These are phyloP conservation scores for Hypomyces perniciosus DNA, from an alignment of 2,329 filamentous ascomycete genomes.

Conservation along the genomic window DNA sequence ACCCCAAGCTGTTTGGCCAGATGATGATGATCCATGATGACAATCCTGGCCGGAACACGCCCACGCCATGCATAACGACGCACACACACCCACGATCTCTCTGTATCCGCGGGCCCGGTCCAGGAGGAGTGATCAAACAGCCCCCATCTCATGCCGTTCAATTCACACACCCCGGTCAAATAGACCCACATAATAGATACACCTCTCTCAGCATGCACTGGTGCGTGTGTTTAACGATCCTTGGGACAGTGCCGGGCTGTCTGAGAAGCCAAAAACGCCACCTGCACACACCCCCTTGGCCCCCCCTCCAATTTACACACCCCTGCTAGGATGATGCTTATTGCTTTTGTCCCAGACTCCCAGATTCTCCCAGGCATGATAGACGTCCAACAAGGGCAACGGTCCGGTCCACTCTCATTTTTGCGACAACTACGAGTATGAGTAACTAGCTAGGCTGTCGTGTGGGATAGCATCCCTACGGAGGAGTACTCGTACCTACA, in stretches of 20 bases:
- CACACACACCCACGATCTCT: conserved; percentile 16
- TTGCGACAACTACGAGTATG: conserved; percentile 14
- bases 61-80: conserved; percentile 11
- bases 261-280: neutral
- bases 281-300: neutral
- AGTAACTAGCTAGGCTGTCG: conserved; percentile 6
- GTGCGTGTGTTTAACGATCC: neutral
- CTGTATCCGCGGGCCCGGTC: conserved; percentile 14
- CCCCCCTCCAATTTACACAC: neutral
- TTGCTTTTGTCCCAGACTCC: neutral
- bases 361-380: conserved; percentile 2
- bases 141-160: neutral
- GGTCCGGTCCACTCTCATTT: conserved; percentile 17
- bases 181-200: no score
- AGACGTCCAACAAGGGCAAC: conserved; percentile 6
- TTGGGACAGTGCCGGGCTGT: neutral
- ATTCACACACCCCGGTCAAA: no score
- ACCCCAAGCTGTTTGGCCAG: conserved; percentile 17
- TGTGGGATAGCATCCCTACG: conserved; percentile 12
- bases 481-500: conserved; percentile 9
- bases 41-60: conserved; percentile 24
- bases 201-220: no score
- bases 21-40: conserved; percentile 15
- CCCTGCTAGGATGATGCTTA: neutral
- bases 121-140: conserved; percentile 11